Base-by-base conservation (phyloP, 441 rosid genomes). In the Raphanus hybrid region DNA sequence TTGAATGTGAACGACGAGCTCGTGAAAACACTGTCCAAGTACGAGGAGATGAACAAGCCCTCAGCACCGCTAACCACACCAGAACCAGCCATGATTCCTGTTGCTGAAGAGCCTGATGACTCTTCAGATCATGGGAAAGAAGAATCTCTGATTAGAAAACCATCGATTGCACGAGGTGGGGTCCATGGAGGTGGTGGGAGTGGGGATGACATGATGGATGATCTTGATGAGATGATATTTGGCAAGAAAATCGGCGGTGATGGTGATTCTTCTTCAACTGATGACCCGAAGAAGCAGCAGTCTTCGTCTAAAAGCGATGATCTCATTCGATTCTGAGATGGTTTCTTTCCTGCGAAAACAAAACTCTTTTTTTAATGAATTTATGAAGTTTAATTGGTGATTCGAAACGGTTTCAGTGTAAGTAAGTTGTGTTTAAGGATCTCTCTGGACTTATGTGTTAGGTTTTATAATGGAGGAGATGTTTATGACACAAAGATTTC, bases 191-290 rank as follows among this genome's bases (percentile, higher is more conserved):
- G 88, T 61, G 78, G 93, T 61, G 78, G 93, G 67, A 88, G 86
- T 87, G 89, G 84, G 0, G 99, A 93, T 6, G 93, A 86, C 81
- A 87, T 93, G 82, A 88, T 93, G 92, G 99, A 93, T 81, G 98
- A 95, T 81, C 94, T 95, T 0, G 97, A 93, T 81, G 97, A 93
- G 82, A 91, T 93, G 99, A 91, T 93, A 79, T 92, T 95, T n/a
- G 98, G 99, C 70, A 90, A 91, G 89, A 93, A 87, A 83, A 79
- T 85, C 1, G 88, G 88, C 34, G 89, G 93, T 54, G 11, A 58
- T 66, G 85, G 84, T 15, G 62, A 89, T 57, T 78, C 82, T 41
- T 74, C 82, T 29, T 29, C 34, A 0, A 86, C 92, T 3, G 87
- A 87, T 81, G 90, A 90, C 54, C 62, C 83, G 3, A 90, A 88